These are phyloP conservation scores for Retiboletus flavoniger DNA, from an alignment of 1,284 basidiomycete species.

Conservation along the genomic window DNA sequence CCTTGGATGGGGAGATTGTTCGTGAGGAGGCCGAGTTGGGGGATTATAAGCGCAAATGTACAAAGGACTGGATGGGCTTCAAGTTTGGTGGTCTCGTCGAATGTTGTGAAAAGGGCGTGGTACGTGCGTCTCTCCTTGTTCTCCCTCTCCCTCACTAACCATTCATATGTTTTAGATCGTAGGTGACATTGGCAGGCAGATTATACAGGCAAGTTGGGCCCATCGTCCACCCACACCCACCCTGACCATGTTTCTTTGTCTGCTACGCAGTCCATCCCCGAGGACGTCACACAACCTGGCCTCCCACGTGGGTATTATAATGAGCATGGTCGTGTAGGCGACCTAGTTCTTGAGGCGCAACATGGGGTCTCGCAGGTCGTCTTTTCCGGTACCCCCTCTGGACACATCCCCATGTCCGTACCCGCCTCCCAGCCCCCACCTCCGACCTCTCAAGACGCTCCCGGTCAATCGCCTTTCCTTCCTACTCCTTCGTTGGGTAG, in stretches of 20 bases:
- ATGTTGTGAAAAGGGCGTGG: slow-evolving; percentile 80
- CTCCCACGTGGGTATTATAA: slow-evolving; percentile 73
- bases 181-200: slow-evolving; percentile 77
- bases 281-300: slow-evolving; percentile 80
- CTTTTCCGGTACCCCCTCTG: slow-evolving; percentile 45
- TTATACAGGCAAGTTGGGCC: slow-evolving; percentile 58
- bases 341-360: slow-evolving; percentile 63
- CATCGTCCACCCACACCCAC: not conserved
- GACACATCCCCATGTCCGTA: slow-evolving; percentile 16
- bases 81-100: slow-evolving; percentile 90
- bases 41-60: slow-evolving; percentile 79
- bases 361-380: slow-evolving; percentile 56
- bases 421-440: slow-evolving; percentile 5
- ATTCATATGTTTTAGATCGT: slow-evolving; percentile 56
- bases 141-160: not conserved
- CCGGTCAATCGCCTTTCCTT: slow-evolving; percentile 20
- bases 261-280: slow-evolving; percentile 69
- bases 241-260: not conserved
- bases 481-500: slow-evolving; percentile 33
- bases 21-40: slow-evolving; percentile 79
- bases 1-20: slow-evolving; percentile 82
- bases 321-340: slow-evolving; percentile 60
- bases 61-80: slow-evolving; percentile 73
- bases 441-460: slow-evolving; percentile 7
- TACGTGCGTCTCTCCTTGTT: slow-evolving; percentile 40